Evolutionary conservation across 306 rosid genomes (phyloP), one percentile per base, ranked within the genome.

Genomic region (Delonix regia): DNA sequence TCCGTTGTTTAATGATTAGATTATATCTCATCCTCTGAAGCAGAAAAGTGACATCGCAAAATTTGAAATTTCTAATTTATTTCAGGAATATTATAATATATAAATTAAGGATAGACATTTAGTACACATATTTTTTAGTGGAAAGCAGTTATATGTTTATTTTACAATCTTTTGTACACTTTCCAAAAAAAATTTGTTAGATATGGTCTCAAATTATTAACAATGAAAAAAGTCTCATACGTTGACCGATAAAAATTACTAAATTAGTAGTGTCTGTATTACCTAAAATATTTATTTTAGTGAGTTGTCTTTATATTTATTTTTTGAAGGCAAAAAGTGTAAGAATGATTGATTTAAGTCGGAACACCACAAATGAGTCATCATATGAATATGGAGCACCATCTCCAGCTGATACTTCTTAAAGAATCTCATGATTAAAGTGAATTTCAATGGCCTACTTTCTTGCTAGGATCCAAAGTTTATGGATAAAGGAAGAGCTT

Each of bases 361-460:
- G 39, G 33, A 22, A 71, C 59, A 39, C 41, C 22, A 24, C 13
- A 61, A 63, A 28, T 14, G 21, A 49, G n/a, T 38, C 57, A 73
- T 61, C 21, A 61, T 7, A 9, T 41, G 75, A 80, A 72, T 63
- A 73, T 80, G 68, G 61, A 27, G 69, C 78, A 21, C 49, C 66
- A 69, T 69, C 48, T 28, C 22, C 16, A 70, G 22, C 49, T 22
- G 42, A 21, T 59, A 30, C n/a, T 65, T 52, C 56, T 76, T 53
- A 12, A 49, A 51, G 44, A 21, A 51, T 76, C 30, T 65, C 41
- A 36, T 34, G 64, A 69, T 69, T 34, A 56, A 18, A 28, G 65
- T 61, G 42, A 34, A 71, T 70, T 49, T 75, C 39, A 47, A n/a
- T 48, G 64, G 64, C 28, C 25, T 19, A 34, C 64, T 70, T 78